A percentile compares a stretch with the other conserved stretches of the same genome.
These are phyloP conservation scores for Dioscorea zingiberensis DNA, from an alignment of 106 monocot species.

Conservation along the genomic window DNA sequence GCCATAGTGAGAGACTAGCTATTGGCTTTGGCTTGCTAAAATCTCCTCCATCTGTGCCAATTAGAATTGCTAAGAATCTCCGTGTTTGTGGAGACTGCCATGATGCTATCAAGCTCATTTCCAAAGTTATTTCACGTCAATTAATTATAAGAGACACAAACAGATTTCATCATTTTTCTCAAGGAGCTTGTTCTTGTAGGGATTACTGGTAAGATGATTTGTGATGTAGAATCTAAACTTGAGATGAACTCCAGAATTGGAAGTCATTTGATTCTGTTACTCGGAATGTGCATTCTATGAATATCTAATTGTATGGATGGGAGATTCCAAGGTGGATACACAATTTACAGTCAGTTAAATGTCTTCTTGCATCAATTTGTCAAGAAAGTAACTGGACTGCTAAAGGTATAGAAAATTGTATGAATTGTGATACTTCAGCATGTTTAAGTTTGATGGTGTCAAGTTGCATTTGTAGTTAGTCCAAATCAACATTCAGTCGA, in stretches of 20 bases:
- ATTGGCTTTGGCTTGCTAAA: conserved; percentile 46
- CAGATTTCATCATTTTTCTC: conserved; percentile 32
- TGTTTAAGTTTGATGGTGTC: background rate
- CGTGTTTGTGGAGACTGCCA: conserved; percentile 37
- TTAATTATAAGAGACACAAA: conserved; percentile 36
- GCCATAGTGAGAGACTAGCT: conserved; percentile 43
- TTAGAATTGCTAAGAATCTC: conserved; percentile 39
- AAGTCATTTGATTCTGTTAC: no score
- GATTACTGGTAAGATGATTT: conserved; percentile 28
- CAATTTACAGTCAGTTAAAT: no score
- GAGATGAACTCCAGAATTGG: background rate
- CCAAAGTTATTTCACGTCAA: conserved; percentile 21
- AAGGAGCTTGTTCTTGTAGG: conserved; percentile 37
- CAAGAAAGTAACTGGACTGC: no score
- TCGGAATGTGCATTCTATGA: no score
- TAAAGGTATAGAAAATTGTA: no score
- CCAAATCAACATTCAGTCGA: no score
- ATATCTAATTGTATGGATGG: no score
- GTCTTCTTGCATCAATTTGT: background rate
- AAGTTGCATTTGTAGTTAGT: no score
- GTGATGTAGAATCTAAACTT: background rate
- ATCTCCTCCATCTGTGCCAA: conserved; percentile 29
- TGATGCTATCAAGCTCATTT: conserved; percentile 43
- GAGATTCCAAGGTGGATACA: no score
- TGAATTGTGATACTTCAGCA: no score